These are phyloP conservation scores for Immersiporthe knoxdaviesiana DNA, from an alignment of 2,329 filamentous ascomycete species.

Conservation along the genomic window DNA sequence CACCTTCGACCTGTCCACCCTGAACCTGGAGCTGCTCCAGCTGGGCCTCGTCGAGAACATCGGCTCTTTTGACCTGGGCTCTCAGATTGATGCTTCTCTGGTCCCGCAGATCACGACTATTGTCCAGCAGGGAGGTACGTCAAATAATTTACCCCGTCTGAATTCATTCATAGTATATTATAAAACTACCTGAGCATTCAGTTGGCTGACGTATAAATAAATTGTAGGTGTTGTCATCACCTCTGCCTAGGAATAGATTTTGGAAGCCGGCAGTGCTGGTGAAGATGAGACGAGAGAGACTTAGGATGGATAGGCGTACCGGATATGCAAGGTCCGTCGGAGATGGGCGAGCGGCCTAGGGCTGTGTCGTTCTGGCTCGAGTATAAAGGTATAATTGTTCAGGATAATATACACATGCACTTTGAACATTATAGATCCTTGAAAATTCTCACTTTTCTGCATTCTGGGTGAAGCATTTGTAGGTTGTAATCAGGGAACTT, in stretches of 20 bases:
- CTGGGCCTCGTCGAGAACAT: constrained; percentile 36
- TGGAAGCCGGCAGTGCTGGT: background rate
- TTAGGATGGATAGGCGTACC: background rate
- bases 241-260: constrained; percentile 9
- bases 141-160: background rate
- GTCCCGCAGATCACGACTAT: constrained; percentile 33
- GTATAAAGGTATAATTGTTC: constrained; percentile 21
- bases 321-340: background rate
- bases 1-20: constrained; percentile 35
- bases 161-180: no score
- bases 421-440: constrained; percentile 16
- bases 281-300: background rate
- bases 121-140: constrained; percentile 25
- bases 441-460: background rate
- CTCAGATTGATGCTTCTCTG: constrained; percentile 32
- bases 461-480: no score
- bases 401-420: constrained; percentile 19
- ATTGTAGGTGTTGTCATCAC: background rate
- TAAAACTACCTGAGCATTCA: no score
- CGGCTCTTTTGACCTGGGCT: constrained; percentile 36
- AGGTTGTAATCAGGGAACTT: no score
- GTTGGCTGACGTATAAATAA: no score
- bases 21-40: constrained; percentile 36
- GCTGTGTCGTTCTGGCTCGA: constrained; percentile 11
- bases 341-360: constrained; percentile 6